Conservation (phyloP, 2,329 filamentous ascomycete genomes). For the Exophiala phaeomuriformis region DNA sequence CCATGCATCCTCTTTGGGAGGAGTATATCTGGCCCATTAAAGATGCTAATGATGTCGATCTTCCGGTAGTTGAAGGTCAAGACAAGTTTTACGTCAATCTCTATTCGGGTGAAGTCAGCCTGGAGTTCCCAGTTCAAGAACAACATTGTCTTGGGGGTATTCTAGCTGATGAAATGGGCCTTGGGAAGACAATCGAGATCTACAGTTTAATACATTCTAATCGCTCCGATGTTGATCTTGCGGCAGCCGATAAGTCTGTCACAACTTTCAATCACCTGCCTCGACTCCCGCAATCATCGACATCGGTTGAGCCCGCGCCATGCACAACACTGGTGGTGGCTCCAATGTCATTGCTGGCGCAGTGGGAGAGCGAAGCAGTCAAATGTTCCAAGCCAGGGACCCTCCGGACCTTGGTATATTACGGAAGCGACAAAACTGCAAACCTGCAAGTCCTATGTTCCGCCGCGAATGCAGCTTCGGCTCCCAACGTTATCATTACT, state of each 20-base stretch:
- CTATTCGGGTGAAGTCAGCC: conserved; percentile 86
- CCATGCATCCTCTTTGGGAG: conserved; percentile 97
- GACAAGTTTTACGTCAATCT: conserved; percentile 88
- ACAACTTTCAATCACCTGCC: conserved; percentile 55
- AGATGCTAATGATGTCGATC: conserved; percentile 73
- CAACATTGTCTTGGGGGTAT: conserved; percentile 92
- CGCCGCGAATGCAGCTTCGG: conserved; percentile 61
- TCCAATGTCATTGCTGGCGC: conserved; percentile 89
- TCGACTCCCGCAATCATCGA: conserved; percentile 52
- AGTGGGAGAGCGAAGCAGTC: conserved; percentile 93
- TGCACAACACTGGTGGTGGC: conserved; percentile 93
- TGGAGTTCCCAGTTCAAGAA: conserved; percentile 87
- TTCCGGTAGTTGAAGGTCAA: conserved; percentile 60
- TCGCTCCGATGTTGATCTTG: conserved; percentile 48
- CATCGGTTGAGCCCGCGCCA: conserved; percentile 60
- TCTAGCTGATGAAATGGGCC: conserved; percentile 90
- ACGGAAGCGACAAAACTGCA: conserved; percentile 73
- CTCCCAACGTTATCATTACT: conserved; percentile 87
- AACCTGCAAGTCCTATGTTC: conserved; percentile 76
- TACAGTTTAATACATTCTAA: conserved; percentile 85
- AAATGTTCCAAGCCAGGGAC: conserved; percentile 81
- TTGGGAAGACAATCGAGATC: conserved; percentile 99
- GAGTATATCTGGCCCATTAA: conserved; percentile 84
- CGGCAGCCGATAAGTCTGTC: conserved; percentile 30
- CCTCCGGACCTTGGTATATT: conserved; percentile 81